Percentiles rank a stretch among this genome's conserved stretches.
These are phyloP conservation scores for Cadophora luteo-olivacea DNA, from an alignment of 2,329 filamentous ascomycete genomes.

Conservation along the genomic window DNA sequence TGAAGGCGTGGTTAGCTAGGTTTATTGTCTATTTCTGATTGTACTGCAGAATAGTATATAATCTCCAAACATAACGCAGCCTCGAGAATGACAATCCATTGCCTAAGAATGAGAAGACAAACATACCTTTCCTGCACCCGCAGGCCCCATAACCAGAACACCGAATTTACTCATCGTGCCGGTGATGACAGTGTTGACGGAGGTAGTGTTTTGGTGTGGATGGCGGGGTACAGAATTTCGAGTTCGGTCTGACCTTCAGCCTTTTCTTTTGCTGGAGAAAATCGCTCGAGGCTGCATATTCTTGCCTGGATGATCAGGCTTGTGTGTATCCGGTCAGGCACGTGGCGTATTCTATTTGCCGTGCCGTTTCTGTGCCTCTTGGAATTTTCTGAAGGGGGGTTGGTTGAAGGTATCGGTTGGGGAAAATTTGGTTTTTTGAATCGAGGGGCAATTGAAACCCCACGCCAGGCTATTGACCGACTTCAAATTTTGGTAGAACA, in stretches of 20 bases:
- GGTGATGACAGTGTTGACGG: background rate
- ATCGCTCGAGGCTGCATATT: constrained; percentile 13
- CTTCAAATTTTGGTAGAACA: too few relatives aligned
- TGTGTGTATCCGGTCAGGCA: background rate
- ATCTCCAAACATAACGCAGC: background rate
- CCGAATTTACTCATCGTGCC: constrained; percentile 87
- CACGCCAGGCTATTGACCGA: too few relatives aligned
- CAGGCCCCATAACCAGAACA: constrained; percentile 93
- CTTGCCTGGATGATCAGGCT: background rate
- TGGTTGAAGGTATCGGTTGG: background rate
- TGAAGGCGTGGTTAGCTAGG: background rate
- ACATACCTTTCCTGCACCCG: constrained; percentile 86
- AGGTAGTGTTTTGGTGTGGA: constrained; percentile 1
- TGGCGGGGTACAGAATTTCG: constrained; percentile 16
- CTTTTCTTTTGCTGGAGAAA: constrained; percentile 23
- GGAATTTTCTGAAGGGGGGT: background rate
- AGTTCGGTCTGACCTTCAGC: constrained; percentile 20
- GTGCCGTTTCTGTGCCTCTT: background rate
- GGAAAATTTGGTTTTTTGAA: background rate
- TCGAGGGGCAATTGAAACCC: too few relatives aligned
- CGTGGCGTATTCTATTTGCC: constrained; percentile 11
- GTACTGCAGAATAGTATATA: background rate
- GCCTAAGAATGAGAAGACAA: background rate
- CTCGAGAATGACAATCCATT: background rate
- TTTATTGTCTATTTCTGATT: constrained; percentile 2